These are phyloP conservation scores for Fusarium bulbicola DNA, from an alignment of 2,329 filamentous ascomycete genomes.

Conservation along the genomic window DNA sequence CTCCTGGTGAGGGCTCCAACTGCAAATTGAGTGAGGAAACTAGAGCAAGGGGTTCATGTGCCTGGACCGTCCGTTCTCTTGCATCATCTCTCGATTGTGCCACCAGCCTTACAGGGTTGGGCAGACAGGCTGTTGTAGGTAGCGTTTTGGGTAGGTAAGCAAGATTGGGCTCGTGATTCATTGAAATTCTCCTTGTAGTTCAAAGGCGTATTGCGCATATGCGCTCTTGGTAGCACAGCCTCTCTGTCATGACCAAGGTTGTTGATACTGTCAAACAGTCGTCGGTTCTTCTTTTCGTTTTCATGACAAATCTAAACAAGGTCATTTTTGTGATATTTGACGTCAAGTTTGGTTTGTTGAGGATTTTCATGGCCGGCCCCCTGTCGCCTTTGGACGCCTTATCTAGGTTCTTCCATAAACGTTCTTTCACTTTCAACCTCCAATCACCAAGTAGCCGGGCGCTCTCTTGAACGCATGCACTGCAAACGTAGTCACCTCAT, in stretches of 20 bases:
- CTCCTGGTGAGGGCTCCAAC: neutral
- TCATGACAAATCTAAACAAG: neutral
- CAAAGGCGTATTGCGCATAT: neutral
- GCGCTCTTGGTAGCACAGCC: neutral
- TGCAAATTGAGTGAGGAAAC: neutral
- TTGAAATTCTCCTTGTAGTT: neutral
- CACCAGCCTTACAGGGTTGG: neutral
- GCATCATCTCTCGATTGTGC: neutral
- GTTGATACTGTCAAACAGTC: neutral
- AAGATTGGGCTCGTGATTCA: neutral
- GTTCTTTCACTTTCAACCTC: conserved; percentile 1
- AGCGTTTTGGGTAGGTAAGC: neutral
- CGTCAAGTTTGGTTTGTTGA: neutral
- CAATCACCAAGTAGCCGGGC: neutral
- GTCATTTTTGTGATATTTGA: neutral
- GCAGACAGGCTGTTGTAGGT: neutral
- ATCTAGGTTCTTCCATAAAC: neutral
- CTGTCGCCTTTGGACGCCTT: neutral
- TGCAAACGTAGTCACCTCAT: neutral
- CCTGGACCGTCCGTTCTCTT: neutral
- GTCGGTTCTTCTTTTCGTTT: neutral
- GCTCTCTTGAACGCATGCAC: neutral
- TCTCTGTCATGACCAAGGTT: neutral
- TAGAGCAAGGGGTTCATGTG: neutral
- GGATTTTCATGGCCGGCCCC: neutral